Evolutionary conservation across 257 asterid species (phyloP).

Genomic region (Solanum virginianum): DNA sequence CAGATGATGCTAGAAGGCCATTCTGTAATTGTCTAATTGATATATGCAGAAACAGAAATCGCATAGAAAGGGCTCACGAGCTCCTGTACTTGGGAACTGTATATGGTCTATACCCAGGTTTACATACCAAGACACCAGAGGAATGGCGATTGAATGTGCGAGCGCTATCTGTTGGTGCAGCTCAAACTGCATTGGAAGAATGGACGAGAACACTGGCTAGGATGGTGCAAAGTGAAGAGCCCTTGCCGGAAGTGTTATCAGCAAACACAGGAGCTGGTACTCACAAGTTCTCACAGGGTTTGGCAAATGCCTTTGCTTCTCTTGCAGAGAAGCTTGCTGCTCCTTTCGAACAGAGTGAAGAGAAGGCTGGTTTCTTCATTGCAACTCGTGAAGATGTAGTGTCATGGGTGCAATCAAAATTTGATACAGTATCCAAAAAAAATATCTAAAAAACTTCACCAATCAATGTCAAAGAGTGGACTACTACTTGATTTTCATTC

Average conservation of each 20-base stretch:
- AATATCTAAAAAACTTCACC: not conserved
- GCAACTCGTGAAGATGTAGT: slow-evolving; percentile 66
- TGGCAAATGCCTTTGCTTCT: slow-evolving; percentile 55
- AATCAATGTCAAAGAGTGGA: not conserved
- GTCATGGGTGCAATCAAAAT: slow-evolving; percentile 51
- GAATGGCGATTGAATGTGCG: slow-evolving; percentile 83
- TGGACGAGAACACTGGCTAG: slow-evolving; percentile 69
- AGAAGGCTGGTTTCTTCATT: slow-evolving; percentile 60
- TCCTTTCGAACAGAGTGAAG: slow-evolving; percentile 66
- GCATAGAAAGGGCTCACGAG: slow-evolving; percentile 61
- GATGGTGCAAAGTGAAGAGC: slow-evolving; percentile 42
- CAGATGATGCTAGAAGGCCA: slow-evolving; percentile 68
- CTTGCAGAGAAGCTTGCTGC: slow-evolving; percentile 60
- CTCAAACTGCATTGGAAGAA: slow-evolving; percentile 82
- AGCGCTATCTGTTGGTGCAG: slow-evolving; percentile 83
- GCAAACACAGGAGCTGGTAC: slow-evolving; percentile 85
- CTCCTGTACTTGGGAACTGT: slow-evolving; percentile 56
- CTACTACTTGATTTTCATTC: not conserved
- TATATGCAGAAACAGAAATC: slow-evolving; percentile 47
- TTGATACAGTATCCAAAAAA: not conserved
- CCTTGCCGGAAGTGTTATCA: slow-evolving; percentile 54
- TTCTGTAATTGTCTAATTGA: slow-evolving; percentile 88
- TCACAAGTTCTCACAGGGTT: slow-evolving; percentile 71
- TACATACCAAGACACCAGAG: slow-evolving; percentile 70
- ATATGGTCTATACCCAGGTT: slow-evolving; percentile 72